Percentiles rank a stretch among this genome's conserved stretches.
Conservation (phyloP, 306 rosid species). For the Rosa lucieae region DNA sequence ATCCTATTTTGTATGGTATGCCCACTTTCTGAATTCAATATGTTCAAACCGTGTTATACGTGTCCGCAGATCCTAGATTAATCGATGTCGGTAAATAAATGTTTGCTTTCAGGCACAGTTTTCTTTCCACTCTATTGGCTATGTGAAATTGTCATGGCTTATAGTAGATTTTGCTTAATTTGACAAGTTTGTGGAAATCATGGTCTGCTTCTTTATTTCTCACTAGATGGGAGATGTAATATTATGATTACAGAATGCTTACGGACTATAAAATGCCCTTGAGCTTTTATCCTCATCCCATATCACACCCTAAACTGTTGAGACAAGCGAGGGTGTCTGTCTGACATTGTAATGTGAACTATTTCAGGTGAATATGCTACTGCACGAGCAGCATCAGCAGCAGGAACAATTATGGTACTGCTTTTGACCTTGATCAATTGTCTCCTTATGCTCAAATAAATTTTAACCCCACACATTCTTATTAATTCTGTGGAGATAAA, state of each 20-base stretch:
- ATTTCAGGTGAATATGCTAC: constrained; percentile 82
- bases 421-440: constrained; percentile 21
- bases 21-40: neutral
- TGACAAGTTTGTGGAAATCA: neutral
- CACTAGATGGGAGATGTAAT: neutral
- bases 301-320: neutral
- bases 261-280: neutral
- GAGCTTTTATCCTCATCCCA: neutral
- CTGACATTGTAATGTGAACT: constrained; percentile 17
- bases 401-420: constrained; percentile 79
- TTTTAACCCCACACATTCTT: constrained; percentile 5
- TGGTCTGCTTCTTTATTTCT: neutral
- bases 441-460: neutral
- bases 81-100: neutral
- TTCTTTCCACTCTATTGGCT: neutral
- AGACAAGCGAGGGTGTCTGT: constrained; percentile 13
- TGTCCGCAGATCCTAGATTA: neutral
- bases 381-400: constrained; percentile 86
- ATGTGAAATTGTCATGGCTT: neutral
- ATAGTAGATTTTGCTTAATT: neutral
- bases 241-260: neutral
- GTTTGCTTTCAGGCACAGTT: neutral
- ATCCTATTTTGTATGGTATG: neutral
- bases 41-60: neutral
- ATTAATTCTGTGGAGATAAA: neutral